These are phyloP conservation scores for Skeletonema tropicum DNA, from an alignment of 108 stramenopile species.

Conservation along the genomic window DNA sequence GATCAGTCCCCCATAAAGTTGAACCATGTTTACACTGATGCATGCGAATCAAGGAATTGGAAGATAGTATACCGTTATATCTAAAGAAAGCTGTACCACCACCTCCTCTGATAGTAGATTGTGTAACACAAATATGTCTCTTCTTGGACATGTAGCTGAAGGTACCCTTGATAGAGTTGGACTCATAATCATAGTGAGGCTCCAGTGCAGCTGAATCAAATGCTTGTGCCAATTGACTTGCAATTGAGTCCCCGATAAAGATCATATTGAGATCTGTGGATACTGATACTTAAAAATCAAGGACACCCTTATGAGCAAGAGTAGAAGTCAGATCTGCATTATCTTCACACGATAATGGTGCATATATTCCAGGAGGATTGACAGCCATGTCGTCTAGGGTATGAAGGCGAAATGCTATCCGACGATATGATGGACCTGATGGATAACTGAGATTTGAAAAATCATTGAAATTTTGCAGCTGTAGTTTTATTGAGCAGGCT, in stretches of 20 bases:
- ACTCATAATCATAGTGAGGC: constrained; percentile 2
- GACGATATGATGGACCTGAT: neutral
- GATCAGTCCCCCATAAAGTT: neutral
- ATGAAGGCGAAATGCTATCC: constrained; percentile 4
- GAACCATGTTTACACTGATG: neutral
- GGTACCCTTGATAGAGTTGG: constrained; percentile 9
- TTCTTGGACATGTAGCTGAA: constrained; percentile 1
- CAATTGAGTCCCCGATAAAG: constrained; percentile 29
- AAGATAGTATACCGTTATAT: neutral
- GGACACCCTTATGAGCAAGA: constrained; percentile 1
- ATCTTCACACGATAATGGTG: neutral
- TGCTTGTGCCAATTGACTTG: constrained; percentile 21
- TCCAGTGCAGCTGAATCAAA: constrained; percentile 22
- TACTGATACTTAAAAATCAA: constrained; percentile 21
- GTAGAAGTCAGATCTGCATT: neutral
- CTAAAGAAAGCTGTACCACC: neutral
- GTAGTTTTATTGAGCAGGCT: too few species aligned
- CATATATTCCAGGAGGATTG: neutral
- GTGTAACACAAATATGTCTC: too few species aligned
- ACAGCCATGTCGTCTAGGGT: neutral
- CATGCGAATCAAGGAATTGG: too few species aligned
- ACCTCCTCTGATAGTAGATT: constrained; percentile 4
- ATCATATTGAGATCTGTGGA: constrained; percentile 24
- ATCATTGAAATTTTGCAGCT: too few species aligned
- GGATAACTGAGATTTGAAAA: too few species aligned